A percentile compares a stretch with the other conserved stretches of the same genome.
Evolutionary conservation across 2,329 filamentous ascomycete genomes (phyloP).

Genomic region (Hirsutella thompsonii): DNA sequence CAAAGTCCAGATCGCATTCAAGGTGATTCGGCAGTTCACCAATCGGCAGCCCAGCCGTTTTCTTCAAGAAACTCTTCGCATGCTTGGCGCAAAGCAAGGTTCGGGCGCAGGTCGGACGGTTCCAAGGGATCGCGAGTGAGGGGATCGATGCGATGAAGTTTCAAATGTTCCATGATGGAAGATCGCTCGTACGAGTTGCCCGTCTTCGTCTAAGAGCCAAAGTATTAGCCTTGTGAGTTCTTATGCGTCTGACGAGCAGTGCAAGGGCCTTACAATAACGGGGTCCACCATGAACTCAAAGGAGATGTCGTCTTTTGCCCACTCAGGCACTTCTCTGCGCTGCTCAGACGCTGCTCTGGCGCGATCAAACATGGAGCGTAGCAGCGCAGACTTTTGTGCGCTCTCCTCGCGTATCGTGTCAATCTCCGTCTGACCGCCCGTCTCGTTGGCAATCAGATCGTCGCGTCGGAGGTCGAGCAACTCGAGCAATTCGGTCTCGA

Average conservation of each 20-base stretch:
- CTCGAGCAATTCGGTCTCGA: constrained; percentile 47
- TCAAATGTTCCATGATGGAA: constrained; percentile 75
- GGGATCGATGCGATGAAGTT: constrained; percentile 63
- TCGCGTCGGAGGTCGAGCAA: constrained; percentile 35
- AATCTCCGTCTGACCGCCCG: constrained; percentile 13
- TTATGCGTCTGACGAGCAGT: background rate
- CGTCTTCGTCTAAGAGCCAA: constrained; percentile 50
- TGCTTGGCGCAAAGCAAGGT: constrained; percentile 67
- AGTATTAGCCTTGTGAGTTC: too few species aligned
- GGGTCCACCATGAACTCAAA: constrained; percentile 66
- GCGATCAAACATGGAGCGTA: constrained; percentile 38
- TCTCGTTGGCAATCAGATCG: constrained; percentile 18
- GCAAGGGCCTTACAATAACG: constrained; percentile 33
- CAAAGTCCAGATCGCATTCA: too few species aligned
- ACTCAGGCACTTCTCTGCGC: constrained; percentile 56
- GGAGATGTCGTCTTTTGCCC: constrained; percentile 63
- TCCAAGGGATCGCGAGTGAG: constrained; percentile 65
- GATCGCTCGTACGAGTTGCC: constrained; percentile 85
- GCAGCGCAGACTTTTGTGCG: constrained; percentile 27
- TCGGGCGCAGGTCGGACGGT: constrained; percentile 61
- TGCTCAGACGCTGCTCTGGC: constrained; percentile 30
- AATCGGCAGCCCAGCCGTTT: constrained; percentile 91
- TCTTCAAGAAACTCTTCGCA: constrained; percentile 74
- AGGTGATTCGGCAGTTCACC: too few species aligned
- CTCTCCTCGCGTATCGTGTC: constrained; percentile 35